Evolutionary conservation across 305 asterid species (phyloP).

Genomic region (Solanum chacoense): DNA sequence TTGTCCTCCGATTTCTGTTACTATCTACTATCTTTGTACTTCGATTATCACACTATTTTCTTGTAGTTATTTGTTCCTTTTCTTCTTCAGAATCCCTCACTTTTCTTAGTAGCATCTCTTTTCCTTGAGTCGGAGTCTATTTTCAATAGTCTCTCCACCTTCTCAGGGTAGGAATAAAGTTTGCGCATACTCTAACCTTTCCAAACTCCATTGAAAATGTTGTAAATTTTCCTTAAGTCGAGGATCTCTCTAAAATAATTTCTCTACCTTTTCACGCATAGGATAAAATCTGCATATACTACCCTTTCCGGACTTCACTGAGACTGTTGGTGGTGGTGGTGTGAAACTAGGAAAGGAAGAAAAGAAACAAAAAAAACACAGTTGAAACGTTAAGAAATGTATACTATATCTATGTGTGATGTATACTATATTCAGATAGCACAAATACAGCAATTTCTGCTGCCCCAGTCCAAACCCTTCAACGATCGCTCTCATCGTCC

Average conservation of each 20-base stretch:
- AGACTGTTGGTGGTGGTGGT: background rate
- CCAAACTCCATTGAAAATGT: background rate
- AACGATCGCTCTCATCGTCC: background rate
- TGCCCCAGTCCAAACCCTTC: background rate
- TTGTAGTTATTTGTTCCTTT: background rate
- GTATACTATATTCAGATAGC: background rate
- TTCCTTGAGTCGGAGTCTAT: background rate
- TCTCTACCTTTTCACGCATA: background rate
- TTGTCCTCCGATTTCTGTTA: background rate
- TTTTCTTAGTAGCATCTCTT: background rate
- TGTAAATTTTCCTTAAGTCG: background rate
- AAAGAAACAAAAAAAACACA: background rate
- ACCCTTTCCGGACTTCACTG: background rate
- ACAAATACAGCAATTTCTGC: background rate
- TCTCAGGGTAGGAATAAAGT: background rate
- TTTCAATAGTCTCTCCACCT: background rate
- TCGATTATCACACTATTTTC: background rate
- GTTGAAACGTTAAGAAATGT: background rate
- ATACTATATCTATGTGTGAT: no score
- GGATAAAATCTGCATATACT: background rate
- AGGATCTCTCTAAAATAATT: background rate
- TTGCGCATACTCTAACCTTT: no score
- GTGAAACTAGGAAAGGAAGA: background rate
- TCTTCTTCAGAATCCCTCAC: no score
- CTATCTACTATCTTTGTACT: background rate